Percentiles rank a stretch among this genome's conserved stretches.
These are phyloP conservation scores for Borovskyia barvae DNA, from an alignment of 208 protist species.

Conservation along the genomic window DNA sequence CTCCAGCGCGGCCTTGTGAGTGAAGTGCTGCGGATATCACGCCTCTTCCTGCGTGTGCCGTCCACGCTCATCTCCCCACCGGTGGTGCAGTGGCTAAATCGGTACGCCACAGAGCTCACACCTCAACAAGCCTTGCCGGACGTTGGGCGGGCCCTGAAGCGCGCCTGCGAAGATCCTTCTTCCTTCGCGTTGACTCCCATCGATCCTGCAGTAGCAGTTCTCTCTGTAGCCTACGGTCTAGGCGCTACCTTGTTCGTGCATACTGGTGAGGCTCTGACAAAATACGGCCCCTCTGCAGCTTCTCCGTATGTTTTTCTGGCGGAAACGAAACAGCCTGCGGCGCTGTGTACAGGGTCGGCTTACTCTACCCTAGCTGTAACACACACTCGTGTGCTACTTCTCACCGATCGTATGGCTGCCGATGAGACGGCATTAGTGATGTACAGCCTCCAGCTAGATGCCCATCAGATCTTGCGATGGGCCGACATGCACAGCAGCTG, in stretches of 20 bases:
- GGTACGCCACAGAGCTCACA: constrained; percentile 33
- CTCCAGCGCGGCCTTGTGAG: constrained; percentile 75
- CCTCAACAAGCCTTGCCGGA: constrained; percentile 53
- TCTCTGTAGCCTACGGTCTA: constrained; percentile 61
- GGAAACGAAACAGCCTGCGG: constrained; percentile 49
- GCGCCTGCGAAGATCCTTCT: constrained; percentile 53
- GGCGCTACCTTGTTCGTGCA: constrained; percentile 58
- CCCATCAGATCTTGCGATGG: constrained; percentile 45
- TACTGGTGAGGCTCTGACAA: constrained; percentile 51
- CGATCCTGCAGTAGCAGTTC: constrained; percentile 31
- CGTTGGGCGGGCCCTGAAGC: constrained; percentile 45
- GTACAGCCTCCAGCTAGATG: constrained; percentile 54
- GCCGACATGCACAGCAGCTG: constrained; percentile 42
- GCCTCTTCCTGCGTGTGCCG: constrained; percentile 60
- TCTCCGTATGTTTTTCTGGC: constrained; percentile 35
- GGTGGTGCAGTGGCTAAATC: constrained; percentile 51
- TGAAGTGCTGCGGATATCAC: constrained; percentile 61
- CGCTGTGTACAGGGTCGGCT: constrained; percentile 43
- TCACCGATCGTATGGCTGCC: constrained; percentile 71
- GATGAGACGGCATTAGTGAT: constrained; percentile 55
- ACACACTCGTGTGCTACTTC: constrained; percentile 48
- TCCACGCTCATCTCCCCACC: constrained; percentile 21
- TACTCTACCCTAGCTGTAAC: constrained; percentile 69
- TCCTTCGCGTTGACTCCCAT: constrained; percentile 41
- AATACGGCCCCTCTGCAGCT: constrained; percentile 41